Percentiles rank a stretch among this genome's conserved stretches.
These are phyloP conservation scores for Penicillium riverlandense DNA, from an alignment of 495 filamentous ascomycete species.

Conservation along the genomic window DNA sequence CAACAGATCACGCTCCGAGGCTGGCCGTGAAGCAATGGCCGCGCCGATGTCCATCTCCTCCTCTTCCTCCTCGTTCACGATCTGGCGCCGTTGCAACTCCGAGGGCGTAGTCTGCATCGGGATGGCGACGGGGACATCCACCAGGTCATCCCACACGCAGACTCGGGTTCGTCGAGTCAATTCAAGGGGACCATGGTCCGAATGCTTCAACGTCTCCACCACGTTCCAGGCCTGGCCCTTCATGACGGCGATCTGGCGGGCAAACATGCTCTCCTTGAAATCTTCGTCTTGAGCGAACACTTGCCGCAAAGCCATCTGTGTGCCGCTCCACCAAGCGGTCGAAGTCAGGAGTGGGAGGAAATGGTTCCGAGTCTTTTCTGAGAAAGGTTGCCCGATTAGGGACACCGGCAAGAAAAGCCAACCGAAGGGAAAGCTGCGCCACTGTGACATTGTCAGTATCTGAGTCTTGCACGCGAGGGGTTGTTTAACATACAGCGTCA, in stretches of 20 bases:
- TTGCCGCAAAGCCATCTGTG: conserved; percentile 72
- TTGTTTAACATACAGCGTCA: conserved; percentile 59
- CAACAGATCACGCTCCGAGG: conserved; percentile 64
- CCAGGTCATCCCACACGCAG: conserved; percentile 96
- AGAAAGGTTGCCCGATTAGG: conserved; percentile 92
- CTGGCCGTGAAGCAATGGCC: conserved; percentile 51
- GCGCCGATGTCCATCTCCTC: conserved; percentile 93
- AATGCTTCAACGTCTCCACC: conserved; percentile 87
- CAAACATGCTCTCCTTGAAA: conserved; percentile 98
- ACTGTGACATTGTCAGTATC: conserved; percentile 34
- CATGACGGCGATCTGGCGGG: conserved; percentile 93
- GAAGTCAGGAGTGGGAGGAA: conserved; percentile 92
- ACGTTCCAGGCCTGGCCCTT: conserved; percentile 99
- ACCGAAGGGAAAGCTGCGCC: conserved; percentile 91
- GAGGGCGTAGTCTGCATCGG: conserved; percentile 74
- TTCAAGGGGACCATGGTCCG: conserved; percentile 89
- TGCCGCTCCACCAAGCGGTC: conserved; percentile 93
- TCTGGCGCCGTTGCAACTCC: conserved; percentile 62
- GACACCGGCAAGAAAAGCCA: conserved; percentile 98
- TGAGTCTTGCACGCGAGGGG: background rate
- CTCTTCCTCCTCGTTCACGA: conserved; percentile 38
- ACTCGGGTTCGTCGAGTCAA: conserved; percentile 84
- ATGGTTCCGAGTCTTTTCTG: conserved; percentile 82
- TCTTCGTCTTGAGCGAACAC: conserved; percentile 89
- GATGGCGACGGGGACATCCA: conserved; percentile 90